Evolutionary conservation across 2,329 filamentous ascomycete genomes (phyloP), one percentile per base, ranked within the genome.

Genomic region (Metarhizium robertsii): DNA sequence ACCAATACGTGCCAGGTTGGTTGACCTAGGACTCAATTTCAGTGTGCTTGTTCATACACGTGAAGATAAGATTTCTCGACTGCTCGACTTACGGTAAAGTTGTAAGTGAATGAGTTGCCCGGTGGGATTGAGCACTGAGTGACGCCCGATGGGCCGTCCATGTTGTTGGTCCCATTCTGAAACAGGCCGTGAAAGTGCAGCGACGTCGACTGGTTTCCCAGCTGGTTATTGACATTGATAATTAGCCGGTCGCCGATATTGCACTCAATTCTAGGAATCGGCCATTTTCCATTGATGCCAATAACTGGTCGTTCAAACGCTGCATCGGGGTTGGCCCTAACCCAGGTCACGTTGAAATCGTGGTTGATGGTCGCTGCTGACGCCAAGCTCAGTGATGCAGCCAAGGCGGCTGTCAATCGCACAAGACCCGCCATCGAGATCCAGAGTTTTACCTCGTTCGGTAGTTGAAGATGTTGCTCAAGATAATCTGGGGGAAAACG

Each of bases 1-100:
- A 92, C 88, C 87, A 91, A 68, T 89, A 91, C 1, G 86, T 88
- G 32, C 87, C 88, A 0, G 84, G 78, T 71, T 89, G 86, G 51
- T 82, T 65, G 54, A 79, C 67, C 85, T 78, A n/a, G 3, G 16
- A 2, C 3, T 16, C 2, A 20, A n/a, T 30, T 18, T 45, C n/a
- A 50, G 47, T 32, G 32, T 13, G 18, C 16, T 18, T 10, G 4
- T 40, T 40, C 38, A 5, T 36, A 10, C 7, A 6, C n/a, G 42
- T 25, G 6, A n/a, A 43, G 6, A 43, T 43, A 14, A 4, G 18
- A 25, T 25, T 25, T 25, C 25, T 25, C 4, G 25, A 11, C 14
- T 16, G 13, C 47, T 2, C 20, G 50, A 53, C 68, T 65, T 66
- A 86, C 81, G 2, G 78, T 85, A 65, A 89, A 88, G 66, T 86